Percentiles rank a stretch among this genome's conserved stretches.
Evolutionary conservation across 805 yeast genomes (phyloP).

Genomic region (Kurtzmaniella fragi): DNA sequence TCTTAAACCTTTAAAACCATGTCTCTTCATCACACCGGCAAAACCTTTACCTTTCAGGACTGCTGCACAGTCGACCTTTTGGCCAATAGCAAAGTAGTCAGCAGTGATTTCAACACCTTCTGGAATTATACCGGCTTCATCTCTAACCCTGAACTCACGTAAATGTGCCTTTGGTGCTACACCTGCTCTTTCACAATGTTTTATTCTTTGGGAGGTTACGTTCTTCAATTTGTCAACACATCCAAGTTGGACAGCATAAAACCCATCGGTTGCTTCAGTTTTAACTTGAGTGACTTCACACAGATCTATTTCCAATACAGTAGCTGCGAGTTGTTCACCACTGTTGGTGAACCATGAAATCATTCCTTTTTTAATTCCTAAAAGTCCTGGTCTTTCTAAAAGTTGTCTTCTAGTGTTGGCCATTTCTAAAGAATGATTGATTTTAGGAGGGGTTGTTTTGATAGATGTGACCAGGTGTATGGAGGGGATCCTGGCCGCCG

Average conservation of each 20-base stretch:
- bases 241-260: slow-evolving; percentile 83
- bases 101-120: slow-evolving; percentile 77
- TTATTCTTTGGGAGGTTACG: slow-evolving; percentile 53
- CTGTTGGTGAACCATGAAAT: slow-evolving; percentile 69
- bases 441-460: slow-evolving; percentile 43
- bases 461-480: slow-evolving; percentile 48
- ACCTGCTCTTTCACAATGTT: slow-evolving; percentile 71
- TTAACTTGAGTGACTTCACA: slow-evolving; percentile 79
- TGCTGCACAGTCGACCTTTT: slow-evolving; percentile 75
- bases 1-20: slow-evolving; percentile 80
- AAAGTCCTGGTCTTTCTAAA: slow-evolving; percentile 73
- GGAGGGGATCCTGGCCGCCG: slow-evolving; percentile 43
- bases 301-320: slow-evolving; percentile 81
- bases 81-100: slow-evolving; percentile 79
- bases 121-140: slow-evolving; percentile 59
- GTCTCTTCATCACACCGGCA: slow-evolving; percentile 97
- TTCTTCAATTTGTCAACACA: slow-evolving; percentile 67
- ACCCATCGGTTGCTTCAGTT: slow-evolving; percentile 70
- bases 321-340: slow-evolving; percentile 75
- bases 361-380: slow-evolving; percentile 89
- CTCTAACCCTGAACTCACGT: slow-evolving; percentile 76
- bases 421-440: slow-evolving; percentile 62
- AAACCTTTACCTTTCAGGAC: slow-evolving; percentile 92
- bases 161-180: slow-evolving; percentile 79
- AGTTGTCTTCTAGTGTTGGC: slow-evolving; percentile 70